Evolutionary conservation across 202 grass and related monocot species (phyloP), one percentile per base, ranked within the genome.

Genomic region (Schoenoplectus triqueter): DNA sequence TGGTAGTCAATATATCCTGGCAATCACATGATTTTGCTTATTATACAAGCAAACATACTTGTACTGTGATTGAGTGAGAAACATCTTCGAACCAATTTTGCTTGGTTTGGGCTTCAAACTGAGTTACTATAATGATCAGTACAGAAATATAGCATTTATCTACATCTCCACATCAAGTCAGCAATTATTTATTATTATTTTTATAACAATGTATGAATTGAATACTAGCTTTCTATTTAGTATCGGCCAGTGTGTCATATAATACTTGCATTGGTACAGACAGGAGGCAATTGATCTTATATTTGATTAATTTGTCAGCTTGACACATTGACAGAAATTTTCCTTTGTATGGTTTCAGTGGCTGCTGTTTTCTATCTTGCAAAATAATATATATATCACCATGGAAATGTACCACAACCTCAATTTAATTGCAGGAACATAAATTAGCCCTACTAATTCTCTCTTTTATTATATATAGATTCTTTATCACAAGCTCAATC

Each of bases 401-500:
- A 68, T 15, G 18, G 22, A 22, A 52, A 13, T 54, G 9, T 50
- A 31, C 48, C 48, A 31, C 3, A 5, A 52, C 31, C n/a, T 22
- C 17, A 54, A 74, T 52, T 52, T 21, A 78, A 17, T 59, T 41
- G 31, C 74, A 78, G 6, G 2, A 78, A 78, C 54, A 44, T 78
- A 78, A 17, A 44, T 18, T 60, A 60, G 39, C 11, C 31, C 54
- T 61, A 60, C 21, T 69, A 70, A 70, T 63, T 18, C 65, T 85
- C 31, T 31, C 31, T 18, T 83, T 87, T 91, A 41, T 82, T 75
- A 15, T 72, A 83, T 92, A 50, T 92, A 94, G 95, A 83, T 94
- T 97, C 75, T 97, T 97, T 64, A 91, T 97, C 66, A 94, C 90
- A 39, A 97, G 89, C 84, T 88, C 92, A 64, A 93, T 97, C 87